Conservation (phyloP, 345 rosid genomes). For the Melastoma malabathricum region DNA sequence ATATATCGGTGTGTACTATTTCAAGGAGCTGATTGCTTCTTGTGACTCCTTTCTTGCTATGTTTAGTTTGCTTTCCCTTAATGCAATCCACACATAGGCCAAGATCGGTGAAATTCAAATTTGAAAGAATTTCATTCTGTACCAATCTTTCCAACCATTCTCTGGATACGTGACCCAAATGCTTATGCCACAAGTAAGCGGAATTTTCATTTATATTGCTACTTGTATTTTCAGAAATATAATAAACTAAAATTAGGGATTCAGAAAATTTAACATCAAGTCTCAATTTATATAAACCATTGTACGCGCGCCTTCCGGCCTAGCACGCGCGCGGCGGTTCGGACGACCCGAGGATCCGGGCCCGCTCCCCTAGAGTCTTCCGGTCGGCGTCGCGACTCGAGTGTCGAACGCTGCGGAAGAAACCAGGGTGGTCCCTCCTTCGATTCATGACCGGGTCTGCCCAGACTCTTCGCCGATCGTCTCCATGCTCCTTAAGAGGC, state of each 20-base stretch:
- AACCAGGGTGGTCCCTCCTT: no score
- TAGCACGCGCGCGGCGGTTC: no score
- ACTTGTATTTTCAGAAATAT: not conserved
- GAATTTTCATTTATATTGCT: slow-evolving; percentile 1
- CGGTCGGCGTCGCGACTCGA: no score
- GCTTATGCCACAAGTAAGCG: slow-evolving; percentile 12
- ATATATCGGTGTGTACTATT: slow-evolving; percentile 7
- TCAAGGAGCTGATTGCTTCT: slow-evolving; percentile 7
- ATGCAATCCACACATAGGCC: slow-evolving; percentile 6
- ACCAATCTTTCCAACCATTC: slow-evolving; percentile 8
- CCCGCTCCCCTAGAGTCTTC: no score
- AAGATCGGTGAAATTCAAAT: slow-evolving; percentile 7
- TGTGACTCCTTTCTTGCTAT: slow-evolving; percentile 5
- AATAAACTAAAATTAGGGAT: slow-evolving; percentile 1
- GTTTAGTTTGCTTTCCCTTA: slow-evolving; percentile 8
- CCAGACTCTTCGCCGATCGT: no score
- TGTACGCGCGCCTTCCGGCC: no score
- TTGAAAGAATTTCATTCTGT: slow-evolving; percentile 1
- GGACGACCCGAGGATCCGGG: no score
- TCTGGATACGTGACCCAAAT: slow-evolving; percentile 10
- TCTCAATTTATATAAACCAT: slow-evolving; percentile 8
- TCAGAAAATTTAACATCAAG: slow-evolving; percentile 3
- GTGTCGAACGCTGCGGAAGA: no score
- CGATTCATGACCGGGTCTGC: no score
- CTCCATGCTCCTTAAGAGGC: no score